These are phyloP conservation scores for Dichotomocladium elegans DNA, from an alignment of 371 early-diverging fungal genomes.

Conservation along the genomic window DNA sequence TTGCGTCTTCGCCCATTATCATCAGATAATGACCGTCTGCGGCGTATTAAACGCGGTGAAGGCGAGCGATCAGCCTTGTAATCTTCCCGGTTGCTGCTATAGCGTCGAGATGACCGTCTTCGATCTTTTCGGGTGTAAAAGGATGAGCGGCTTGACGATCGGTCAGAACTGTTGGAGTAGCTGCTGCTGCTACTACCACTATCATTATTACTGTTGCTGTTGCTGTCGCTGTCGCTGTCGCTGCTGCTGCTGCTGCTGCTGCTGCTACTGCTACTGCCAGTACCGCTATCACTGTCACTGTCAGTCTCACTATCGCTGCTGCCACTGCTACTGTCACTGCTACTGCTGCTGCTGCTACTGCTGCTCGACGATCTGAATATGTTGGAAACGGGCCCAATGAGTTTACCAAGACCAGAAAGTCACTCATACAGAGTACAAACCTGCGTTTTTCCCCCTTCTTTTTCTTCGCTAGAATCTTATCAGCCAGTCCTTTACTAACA, in stretches of 20 bases:
- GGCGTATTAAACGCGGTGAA: not conserved
- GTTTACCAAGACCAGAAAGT: not conserved
- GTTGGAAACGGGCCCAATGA: no score
- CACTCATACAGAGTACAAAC: not conserved
- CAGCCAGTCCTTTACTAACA: conserved; percentile 49
- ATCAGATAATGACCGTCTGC: no score
- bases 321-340: not conserved
- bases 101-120: not conserved
- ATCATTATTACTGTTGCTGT: conserved; percentile 3
- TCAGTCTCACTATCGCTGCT: conserved; percentile 5
- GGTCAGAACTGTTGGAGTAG: not conserved
- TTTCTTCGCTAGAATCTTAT: conserved; percentile 47
- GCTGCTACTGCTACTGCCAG: conserved; percentile 10
- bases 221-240: conserved; percentile 14
- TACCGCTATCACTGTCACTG: not conserved
- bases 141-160: no score
- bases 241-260: conserved; percentile 12
- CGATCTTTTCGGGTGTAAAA: no score
- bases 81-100: not conserved
- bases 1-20: no score
- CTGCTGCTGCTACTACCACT: not conserved
- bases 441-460: conserved; percentile 11
- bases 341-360: not conserved
- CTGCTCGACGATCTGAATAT: not conserved
- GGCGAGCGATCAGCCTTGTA: not conserved